Evolutionary conservation across 805 yeast species (phyloP), one percentile per base, ranked within the genome.

Genomic region (Metschnikowia baotianmanensis): DNA sequence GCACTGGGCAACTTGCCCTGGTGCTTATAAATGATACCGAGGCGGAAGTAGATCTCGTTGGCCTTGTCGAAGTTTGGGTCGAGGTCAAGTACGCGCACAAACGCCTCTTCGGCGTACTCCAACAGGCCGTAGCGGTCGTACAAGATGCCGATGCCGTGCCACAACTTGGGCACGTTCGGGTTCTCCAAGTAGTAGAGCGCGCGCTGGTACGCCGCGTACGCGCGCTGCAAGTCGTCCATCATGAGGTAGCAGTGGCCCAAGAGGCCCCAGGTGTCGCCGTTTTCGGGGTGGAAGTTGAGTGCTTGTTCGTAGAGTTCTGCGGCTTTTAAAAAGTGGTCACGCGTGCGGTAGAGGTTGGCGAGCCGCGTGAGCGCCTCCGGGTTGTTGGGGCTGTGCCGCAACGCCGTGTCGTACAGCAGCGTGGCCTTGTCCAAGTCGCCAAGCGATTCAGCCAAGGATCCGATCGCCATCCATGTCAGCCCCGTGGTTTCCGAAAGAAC

Each of bases 121-220:
- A 91, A 69, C 5, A 96, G 86, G 20, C 98, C 99, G 62, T 93
- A 93, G 39, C 99, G 74, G 63, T 93, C 99, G 62, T 93, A 93
- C 46, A 93, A 73, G 44, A 93, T 93, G 25, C 99, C 99, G 50
- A 93, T 91, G 0, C 99, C 99, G 64, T 93, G 97, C 99, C 99
- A 93, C 52, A 93, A 76, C 60, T 89, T 89, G 42, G 98, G 98
- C 40, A 90, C 97, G 52, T 88, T 87, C 34, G 96, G 95, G 57
- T 93, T 91, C 48, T 86, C 87, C 58, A 90, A 68, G 61, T 88
- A 93, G 63, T 86, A 85, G 35, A 93, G 71, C 3, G 98, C 98
- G 59, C 95, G 90, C 68, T 93, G 99, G 67, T 93, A 93, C 3
- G 98, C 96, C 31, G 90, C 84, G 61, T 93, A 93, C 6, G 97